phyloP scores from a whole-genome alignment of 2,329 filamentous ascomycete species.

The Trichophyton schoenleinii region DNA sequence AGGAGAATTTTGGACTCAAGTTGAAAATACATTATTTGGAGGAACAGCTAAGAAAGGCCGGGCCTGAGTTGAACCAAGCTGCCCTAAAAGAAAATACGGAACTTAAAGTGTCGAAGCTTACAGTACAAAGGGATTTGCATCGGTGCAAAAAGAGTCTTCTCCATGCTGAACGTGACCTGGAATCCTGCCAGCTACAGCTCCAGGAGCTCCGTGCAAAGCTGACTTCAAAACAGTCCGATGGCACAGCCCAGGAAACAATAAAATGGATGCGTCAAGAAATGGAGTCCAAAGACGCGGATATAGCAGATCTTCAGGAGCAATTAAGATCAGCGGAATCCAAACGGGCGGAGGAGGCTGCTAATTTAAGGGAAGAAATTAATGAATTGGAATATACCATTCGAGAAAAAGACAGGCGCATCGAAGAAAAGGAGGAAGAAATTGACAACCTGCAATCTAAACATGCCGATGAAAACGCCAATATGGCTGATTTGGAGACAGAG shows the following conservation, averaged over 20 bases:
- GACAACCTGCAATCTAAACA: constrained; percentile 48
- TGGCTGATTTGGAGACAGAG: constrained; percentile 39
- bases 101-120: constrained; percentile 82
- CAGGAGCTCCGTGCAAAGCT: constrained; percentile 70
- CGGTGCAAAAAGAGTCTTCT: constrained; percentile 74
- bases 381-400: constrained; percentile 65
- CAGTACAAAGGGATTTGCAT: constrained; percentile 75
- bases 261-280: constrained; percentile 39
- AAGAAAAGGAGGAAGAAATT: constrained; percentile 62
- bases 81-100: constrained; percentile 92
- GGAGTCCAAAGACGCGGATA: constrained; percentile 34
- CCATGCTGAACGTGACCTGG: constrained; percentile 73
- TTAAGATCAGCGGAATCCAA: constrained; percentile 46
- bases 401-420: constrained; percentile 61
- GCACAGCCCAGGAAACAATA: constrained; percentile 53
- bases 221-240: constrained; percentile 61
- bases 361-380: constrained; percentile 59
- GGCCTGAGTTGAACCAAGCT: constrained; percentile 77
- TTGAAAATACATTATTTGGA: constrained; percentile 95
- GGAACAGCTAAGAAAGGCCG: constrained; percentile 73
- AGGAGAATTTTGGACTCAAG: constrained; percentile 95
- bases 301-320: constrained; percentile 36
- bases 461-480: constrained; percentile 30
- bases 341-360: constrained; percentile 47
- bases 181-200: constrained; percentile 69